Percentiles rank a stretch among this genome's conserved stretches.
phyloP scores from a whole-genome alignment of 1,139 yeast genomes.

The Taphrina flavorubra region DNA sequence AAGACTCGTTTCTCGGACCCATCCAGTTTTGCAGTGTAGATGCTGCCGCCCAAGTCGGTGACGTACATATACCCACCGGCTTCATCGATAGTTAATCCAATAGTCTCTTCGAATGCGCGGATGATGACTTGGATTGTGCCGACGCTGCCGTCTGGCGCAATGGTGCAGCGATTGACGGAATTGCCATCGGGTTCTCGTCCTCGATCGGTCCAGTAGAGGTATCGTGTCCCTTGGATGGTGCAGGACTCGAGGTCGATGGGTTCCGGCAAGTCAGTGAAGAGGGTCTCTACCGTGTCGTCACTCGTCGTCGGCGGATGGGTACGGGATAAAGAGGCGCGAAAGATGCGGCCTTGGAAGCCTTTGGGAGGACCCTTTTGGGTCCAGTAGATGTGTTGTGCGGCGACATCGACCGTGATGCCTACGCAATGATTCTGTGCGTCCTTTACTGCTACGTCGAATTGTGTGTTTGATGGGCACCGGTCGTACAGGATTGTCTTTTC shows the following conservation, averaged over 20 bases:
- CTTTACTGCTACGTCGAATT: background rate
- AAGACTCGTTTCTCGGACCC: background rate
- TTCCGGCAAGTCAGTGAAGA: background rate
- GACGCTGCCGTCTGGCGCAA: background rate
- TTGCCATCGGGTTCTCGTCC: constrained; percentile 12
- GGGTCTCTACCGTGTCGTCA: background rate
- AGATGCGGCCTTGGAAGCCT: constrained; percentile 3
- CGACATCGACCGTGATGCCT: background rate
- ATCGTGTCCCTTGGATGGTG: background rate
- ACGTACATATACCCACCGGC: background rate
- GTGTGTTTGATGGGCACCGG: background rate
- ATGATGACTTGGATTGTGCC: background rate
- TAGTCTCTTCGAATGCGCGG: background rate
- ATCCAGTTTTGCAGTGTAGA: background rate
- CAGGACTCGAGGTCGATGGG: constrained; percentile 1
- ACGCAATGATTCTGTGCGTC: background rate
- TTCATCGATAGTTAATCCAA: background rate
- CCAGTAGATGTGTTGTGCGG: background rate
- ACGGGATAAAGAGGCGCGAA: background rate
- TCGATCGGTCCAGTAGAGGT: constrained; percentile 5
- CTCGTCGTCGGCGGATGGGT: background rate
- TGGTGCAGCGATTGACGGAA: background rate
- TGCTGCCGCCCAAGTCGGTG: constrained; percentile 2
- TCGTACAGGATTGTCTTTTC: background rate
- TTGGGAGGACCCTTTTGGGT: background rate